Evolutionary conservation across 495 filamentous ascomycete species (phyloP), one percentile per base, ranked within the genome.

Genomic region (Penicillium salamii): DNA sequence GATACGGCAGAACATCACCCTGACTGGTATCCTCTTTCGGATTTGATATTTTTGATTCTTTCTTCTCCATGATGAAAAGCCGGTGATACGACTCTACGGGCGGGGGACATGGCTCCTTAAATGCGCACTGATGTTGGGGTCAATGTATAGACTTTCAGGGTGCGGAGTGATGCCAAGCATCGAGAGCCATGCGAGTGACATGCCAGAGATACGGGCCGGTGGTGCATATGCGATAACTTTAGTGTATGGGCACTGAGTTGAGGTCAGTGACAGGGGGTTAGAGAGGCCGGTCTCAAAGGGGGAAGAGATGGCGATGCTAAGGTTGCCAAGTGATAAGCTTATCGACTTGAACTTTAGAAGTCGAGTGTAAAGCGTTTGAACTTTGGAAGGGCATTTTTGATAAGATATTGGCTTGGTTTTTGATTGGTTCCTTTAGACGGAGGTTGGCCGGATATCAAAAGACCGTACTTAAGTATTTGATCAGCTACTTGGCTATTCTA

Each of bases 271-370:
- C 42, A 31, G 32, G 24, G 28, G 34, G 32, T 43, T 53, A 50
- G 44, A 43, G 34, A 12, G n/a, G 29, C 5, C 13, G 46, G 34
- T 45, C 62, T 58, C 0, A 45, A 66, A 62, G 32, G 55, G 60
- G 65, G 61, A 66, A 45, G 58, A 64, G 58, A 58, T 46, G 58
- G 65, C 65, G 65, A 66, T 50, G 38, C 54, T 52, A 61, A 44
- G 37, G 29, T 29, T 50, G 62, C 65, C 65, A 66, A 68, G 65
- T 58, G 63, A 66, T 62, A 59, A 52, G 62, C 50, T 38, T 54
- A 55, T 60, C 60, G 14, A 37, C 29, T 32, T 32, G 29, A 32
- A 5, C 3, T 32, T n/a, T n/a, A n/a, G n/a, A n/a, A n/a, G n/a
- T n/a, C n/a, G n/a, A n/a, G n/a, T n/a, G n/a, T n/a, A n/a, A n/a